Percentiles rank a stretch among this genome's conserved stretches.
These are phyloP conservation scores for Hydnomerulius pinastri DNA, from an alignment of 768 basidiomycete species.

Conservation along the genomic window DNA sequence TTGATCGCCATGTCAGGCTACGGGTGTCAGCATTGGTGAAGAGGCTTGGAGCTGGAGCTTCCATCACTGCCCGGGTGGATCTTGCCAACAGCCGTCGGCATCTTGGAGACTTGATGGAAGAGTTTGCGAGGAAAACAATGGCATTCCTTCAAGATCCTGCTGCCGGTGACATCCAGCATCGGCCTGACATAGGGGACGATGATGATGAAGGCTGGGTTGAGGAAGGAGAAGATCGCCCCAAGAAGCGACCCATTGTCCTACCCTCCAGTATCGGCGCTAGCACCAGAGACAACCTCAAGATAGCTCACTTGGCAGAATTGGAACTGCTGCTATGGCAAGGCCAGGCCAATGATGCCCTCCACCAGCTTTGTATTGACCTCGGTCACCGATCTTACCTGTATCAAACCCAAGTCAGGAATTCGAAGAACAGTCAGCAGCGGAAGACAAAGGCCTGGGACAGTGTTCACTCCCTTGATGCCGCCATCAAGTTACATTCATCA, in stretches of 20 bases:
- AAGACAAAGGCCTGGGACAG: background rate
- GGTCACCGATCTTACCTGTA: background rate
- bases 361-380: background rate
- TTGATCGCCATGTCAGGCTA: no score
- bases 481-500: no score
- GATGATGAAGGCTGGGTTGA: no score
- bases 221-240: no score
- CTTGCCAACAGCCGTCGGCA: background rate
- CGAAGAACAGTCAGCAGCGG: background rate
- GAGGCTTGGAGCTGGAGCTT: background rate
- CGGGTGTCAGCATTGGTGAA: background rate
- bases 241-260: no score
- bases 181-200: no score
- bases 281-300: background rate
- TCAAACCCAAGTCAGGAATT: background rate
- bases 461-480: no score
- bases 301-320: background rate
- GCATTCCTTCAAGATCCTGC: background rate
- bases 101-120: background rate
- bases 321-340: background rate
- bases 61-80: background rate
- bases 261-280: no score
- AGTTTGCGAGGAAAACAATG: background rate
- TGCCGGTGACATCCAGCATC: background rate
- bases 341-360: background rate